phyloP scores from a whole-genome alignment of 1,284 basidiomycete species.

The Apiotrichum laibachii region DNA sequence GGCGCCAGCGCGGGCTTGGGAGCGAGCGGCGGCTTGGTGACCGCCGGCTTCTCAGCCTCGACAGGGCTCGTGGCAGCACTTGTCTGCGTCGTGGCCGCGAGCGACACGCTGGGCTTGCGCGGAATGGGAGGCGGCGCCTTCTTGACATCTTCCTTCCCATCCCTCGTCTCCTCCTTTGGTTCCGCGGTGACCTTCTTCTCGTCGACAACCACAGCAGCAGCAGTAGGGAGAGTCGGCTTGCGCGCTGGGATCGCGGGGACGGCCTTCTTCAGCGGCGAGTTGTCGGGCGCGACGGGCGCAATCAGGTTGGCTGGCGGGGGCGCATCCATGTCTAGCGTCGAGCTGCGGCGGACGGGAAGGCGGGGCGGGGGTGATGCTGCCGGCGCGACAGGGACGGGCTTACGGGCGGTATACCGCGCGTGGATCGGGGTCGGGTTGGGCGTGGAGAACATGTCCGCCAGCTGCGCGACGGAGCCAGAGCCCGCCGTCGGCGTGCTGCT shows the following conservation, averaged over 20 bases:
- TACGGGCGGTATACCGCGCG: not conserved
- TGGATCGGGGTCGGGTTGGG: not conserved
- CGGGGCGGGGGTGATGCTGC: not conserved
- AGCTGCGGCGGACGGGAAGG: conserved; percentile 1
- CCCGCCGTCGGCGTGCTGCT: not conserved
- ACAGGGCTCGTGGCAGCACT: not conserved
- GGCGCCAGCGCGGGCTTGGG: no score
- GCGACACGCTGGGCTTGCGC: no score
- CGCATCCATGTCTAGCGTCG: conserved; percentile 19
- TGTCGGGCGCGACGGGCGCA: conserved; percentile 14
- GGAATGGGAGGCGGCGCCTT: no score
- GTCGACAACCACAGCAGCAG: not conserved
- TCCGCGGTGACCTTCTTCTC: no score
- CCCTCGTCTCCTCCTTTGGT: no score
- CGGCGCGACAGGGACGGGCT: not conserved
- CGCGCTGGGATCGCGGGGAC: not conserved
- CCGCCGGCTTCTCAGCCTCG: conserved; percentile 1
- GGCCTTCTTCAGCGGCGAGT: not conserved
- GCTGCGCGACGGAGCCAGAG: not conserved
- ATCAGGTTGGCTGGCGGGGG: conserved; percentile 9
- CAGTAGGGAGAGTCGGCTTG: conserved; percentile 1
- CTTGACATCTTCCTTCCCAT: no score
- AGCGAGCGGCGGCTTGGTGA: no score
- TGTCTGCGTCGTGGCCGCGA: no score
- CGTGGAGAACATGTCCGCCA: not conserved